Percentiles rank a stretch among this genome's conserved stretches.
Conservation (phyloP, 371 early-diverging fungal genomes). For the Mortierella sp. region DNA sequence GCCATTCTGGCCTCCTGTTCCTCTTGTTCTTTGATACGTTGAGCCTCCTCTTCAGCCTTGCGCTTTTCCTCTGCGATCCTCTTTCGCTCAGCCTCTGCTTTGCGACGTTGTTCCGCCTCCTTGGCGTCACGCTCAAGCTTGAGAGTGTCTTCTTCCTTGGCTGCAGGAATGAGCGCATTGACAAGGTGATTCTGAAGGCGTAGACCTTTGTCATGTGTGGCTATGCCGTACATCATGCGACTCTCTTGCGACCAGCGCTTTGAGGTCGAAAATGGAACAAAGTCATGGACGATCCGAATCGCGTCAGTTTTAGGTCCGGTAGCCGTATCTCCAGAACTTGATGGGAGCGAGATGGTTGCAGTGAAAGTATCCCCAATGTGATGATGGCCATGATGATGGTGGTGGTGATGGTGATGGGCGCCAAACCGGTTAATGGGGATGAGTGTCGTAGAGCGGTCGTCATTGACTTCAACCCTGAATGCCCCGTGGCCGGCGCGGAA, state of each 20-base stretch:
- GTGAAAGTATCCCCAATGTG: slow-evolving; percentile 4
- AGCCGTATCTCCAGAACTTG: slow-evolving; percentile 15
- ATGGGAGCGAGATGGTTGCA: slow-evolving; percentile 20
- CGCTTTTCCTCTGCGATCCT: slow-evolving; percentile 61
- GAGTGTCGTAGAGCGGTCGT: slow-evolving; percentile 52
- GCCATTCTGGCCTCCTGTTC: slow-evolving; percentile 1
- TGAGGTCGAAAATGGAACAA: slow-evolving; percentile 75
- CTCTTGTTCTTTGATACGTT: neutral
- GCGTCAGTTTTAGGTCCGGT: slow-evolving; percentile 47
- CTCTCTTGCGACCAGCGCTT: slow-evolving; percentile 93
- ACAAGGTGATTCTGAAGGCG: slow-evolving; percentile 71
- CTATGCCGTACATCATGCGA: slow-evolving; percentile 79
- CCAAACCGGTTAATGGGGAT: slow-evolving; percentile 40
- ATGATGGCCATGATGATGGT: slow-evolving; percentile 21
- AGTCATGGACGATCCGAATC: slow-evolving; percentile 70
- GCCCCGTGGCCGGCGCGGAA: slow-evolving; percentile 57
- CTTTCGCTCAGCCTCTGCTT: slow-evolving; percentile 61
- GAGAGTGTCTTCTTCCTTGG: slow-evolving; percentile 68
- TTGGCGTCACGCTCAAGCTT: slow-evolving; percentile 58
- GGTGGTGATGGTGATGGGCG: too few species aligned
- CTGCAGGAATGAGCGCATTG: slow-evolving; percentile 78
- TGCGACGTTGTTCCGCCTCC: slow-evolving; percentile 66
- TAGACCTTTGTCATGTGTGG: slow-evolving; percentile 66
- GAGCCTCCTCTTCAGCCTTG: slow-evolving; percentile 59
- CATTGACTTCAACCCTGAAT: slow-evolving; percentile 66